A percentile compares a stretch with the other conserved stretches of the same genome.
phyloP scores from a whole-genome alignment of 2,329 filamentous ascomycete genomes.

The Aspergillus brunneoviolaceus region DNA sequence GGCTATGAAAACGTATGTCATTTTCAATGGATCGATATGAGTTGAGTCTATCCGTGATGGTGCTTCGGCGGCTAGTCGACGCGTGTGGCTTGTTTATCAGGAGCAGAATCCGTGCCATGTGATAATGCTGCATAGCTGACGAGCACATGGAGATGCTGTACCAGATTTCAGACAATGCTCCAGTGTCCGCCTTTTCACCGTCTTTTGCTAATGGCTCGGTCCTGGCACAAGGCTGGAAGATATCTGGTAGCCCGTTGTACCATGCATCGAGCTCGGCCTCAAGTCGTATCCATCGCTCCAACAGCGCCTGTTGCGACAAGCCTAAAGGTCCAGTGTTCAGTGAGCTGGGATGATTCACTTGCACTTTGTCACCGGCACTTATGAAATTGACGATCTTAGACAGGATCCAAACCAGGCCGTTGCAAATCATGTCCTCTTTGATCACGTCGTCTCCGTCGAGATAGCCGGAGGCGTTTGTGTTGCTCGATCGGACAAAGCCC shows the following conservation, averaged over 20 bases:
- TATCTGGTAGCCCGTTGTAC: constrained; percentile 59
- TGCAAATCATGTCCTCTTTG: constrained; percentile 64
- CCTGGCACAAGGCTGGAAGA: constrained; percentile 58
- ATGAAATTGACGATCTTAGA: constrained; percentile 67
- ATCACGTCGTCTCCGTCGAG: constrained; percentile 47
- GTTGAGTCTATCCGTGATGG: constrained; percentile 54
- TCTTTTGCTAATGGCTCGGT: constrained; percentile 39
- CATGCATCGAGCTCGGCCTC: constrained; percentile 59
- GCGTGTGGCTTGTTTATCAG: constrained; percentile 46
- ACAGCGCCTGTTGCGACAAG: constrained; percentile 42
- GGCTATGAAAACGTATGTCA: constrained; percentile 58
- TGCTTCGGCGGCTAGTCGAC: constrained; percentile 50
- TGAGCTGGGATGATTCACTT: constrained; percentile 25
- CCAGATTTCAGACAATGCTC: constrained; percentile 59
- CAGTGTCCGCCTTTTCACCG: constrained; percentile 34
- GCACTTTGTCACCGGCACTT: constrained; percentile 55
- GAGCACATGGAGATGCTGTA: constrained; percentile 66
- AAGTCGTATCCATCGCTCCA: constrained; percentile 53
- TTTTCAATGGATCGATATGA: constrained; percentile 59
- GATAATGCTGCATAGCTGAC: constrained; percentile 55
- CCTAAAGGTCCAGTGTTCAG: constrained; percentile 30
- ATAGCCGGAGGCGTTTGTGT: constrained; percentile 31
- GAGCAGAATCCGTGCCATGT: constrained; percentile 45
- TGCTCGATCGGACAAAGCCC: constrained; percentile 51
- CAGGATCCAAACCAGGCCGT: constrained; percentile 65